Percentiles rank a stretch among this genome's conserved stretches.
Conservation (phyloP, 768 basidiomycete genomes). For the Filobasidium wieringae region DNA sequence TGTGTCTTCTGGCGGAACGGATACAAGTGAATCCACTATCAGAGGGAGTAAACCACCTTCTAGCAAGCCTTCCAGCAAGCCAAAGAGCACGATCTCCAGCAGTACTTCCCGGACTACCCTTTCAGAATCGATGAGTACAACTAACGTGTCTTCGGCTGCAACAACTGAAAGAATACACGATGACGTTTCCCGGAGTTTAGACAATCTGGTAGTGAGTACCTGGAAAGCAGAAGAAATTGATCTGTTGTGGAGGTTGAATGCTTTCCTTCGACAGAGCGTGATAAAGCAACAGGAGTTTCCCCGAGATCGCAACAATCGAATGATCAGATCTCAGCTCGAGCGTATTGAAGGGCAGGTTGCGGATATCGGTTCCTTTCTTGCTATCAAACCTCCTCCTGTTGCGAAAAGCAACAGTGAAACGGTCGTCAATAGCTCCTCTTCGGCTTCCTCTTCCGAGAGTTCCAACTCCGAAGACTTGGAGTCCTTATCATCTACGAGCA, state of each 20-base stretch:
- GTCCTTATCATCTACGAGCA: too few species aligned
- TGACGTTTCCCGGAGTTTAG: too few species aligned
- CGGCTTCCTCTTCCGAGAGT: constrained; percentile 23
- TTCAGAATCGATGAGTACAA: background rate
- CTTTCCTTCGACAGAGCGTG: too few species aligned
- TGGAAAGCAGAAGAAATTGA: too few species aligned
- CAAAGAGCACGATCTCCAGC: background rate
- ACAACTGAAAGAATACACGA: too few species aligned
- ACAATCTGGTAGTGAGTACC: too few species aligned
- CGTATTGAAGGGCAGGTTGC: constrained; percentile 59
- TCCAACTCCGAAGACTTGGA: too few species aligned
- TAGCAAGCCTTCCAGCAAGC: background rate
- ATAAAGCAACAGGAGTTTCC: too few species aligned
- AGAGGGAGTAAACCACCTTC: too few species aligned
- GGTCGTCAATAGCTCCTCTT: constrained; percentile 27
- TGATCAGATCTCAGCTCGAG: constrained; percentile 46
- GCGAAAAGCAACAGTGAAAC: background rate
- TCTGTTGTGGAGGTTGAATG: too few species aligned
- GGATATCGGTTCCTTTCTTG: constrained; percentile 43
- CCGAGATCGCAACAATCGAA: background rate
- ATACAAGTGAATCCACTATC: too few species aligned
- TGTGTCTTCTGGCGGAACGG: too few species aligned
- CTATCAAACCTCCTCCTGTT: constrained; percentile 24
- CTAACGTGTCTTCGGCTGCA: background rate
- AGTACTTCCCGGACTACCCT: background rate